Evolutionary conservation across 805 yeast species (phyloP).

Genomic region (Lachancea kluyveri): DNA sequence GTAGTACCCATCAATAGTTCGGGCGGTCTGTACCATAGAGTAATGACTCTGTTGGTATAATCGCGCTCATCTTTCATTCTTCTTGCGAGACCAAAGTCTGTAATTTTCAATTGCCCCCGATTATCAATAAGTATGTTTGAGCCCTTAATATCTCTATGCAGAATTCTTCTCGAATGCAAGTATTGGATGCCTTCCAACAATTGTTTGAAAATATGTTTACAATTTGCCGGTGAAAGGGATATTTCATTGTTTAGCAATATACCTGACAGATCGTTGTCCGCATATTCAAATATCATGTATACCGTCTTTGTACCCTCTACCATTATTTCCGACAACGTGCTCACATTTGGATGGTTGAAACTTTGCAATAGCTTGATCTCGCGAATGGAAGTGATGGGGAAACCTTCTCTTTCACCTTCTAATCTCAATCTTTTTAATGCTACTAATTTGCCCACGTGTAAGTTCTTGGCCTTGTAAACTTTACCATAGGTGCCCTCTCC

Average conservation of each 20-base stretch:
- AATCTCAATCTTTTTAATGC: slow-evolving; percentile 82
- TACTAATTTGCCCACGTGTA: slow-evolving; percentile 60
- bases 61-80: slow-evolving; percentile 55
- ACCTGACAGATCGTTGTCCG: slow-evolving; percentile 91
- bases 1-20: slow-evolving; percentile 88
- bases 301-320: slow-evolving; percentile 58
- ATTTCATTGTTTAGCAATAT: slow-evolving; percentile 71
- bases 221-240: slow-evolving; percentile 51
- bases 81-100: slow-evolving; percentile 80
- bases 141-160: slow-evolving; percentile 80
- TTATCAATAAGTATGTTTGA: slow-evolving; percentile 66
- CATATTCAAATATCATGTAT: slow-evolving; percentile 88
- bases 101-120: slow-evolving; percentile 59
- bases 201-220: slow-evolving; percentile 62
- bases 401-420: slow-evolving; percentile 88
- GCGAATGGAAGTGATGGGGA: slow-evolving; percentile 91
- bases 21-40: slow-evolving; percentile 97
- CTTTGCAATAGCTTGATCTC: slow-evolving; percentile 79
- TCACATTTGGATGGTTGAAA: slow-evolving; percentile 75
- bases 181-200: slow-evolving; percentile 63
- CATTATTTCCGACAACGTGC: slow-evolving; percentile 84
- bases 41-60: slow-evolving; percentile 91
- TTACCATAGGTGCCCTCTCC: slow-evolving; percentile 98
- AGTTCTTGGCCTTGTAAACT: slow-evolving; percentile 53
- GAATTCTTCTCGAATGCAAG: slow-evolving; percentile 59